phyloP scores from a whole-genome alignment of 768 basidiomycete genomes.

The Mycena filopes region DNA sequence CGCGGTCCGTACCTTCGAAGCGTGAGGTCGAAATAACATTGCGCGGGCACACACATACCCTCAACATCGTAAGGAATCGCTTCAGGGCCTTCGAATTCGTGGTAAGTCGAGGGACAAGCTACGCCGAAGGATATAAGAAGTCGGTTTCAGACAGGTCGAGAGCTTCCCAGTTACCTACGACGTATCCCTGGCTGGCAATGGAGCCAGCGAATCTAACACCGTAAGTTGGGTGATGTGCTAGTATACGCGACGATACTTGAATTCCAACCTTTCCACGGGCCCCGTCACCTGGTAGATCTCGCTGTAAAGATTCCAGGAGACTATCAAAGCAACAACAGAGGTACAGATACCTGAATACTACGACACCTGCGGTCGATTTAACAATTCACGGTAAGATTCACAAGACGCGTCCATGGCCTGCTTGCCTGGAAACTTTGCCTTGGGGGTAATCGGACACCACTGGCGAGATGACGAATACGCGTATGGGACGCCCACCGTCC shows the following conservation, averaged over 20 bases:
- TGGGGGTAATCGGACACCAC: slow-evolving; percentile 84
- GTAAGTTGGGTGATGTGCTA: too few relatives aligned
- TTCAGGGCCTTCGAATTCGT: slow-evolving; percentile 92
- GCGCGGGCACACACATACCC: slow-evolving; percentile 52
- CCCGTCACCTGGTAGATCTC: slow-evolving; percentile 98
- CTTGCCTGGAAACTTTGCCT: slow-evolving; percentile 89
- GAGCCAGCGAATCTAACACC: slow-evolving; percentile 70
- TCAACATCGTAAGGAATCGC: slow-evolving; percentile 89
- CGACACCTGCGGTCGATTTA: slow-evolving; percentile 63
- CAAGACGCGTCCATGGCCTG: slow-evolving; percentile 37
- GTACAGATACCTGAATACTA: slow-evolving; percentile 77
- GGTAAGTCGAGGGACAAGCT: slow-evolving; percentile 90
- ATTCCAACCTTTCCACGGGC: slow-evolving; percentile 79
- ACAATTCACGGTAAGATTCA: not conserved
- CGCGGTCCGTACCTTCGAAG: slow-evolving; percentile 78
- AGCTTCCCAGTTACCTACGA: slow-evolving; percentile 64
- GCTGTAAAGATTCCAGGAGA: slow-evolving; percentile 48
- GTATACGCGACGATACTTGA: not conserved
- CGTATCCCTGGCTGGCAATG: slow-evolving; percentile 87
- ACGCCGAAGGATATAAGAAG: not conserved
- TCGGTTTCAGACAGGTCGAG: too few relatives aligned
- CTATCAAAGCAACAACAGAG: not conserved
- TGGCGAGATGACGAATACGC: slow-evolving; percentile 88
- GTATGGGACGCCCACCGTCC: slow-evolving; percentile 70
- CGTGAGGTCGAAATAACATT: not conserved